Evolutionary conservation across 78 protist species (phyloP).

Genomic region (Salpingoeca rosetta): DNA sequence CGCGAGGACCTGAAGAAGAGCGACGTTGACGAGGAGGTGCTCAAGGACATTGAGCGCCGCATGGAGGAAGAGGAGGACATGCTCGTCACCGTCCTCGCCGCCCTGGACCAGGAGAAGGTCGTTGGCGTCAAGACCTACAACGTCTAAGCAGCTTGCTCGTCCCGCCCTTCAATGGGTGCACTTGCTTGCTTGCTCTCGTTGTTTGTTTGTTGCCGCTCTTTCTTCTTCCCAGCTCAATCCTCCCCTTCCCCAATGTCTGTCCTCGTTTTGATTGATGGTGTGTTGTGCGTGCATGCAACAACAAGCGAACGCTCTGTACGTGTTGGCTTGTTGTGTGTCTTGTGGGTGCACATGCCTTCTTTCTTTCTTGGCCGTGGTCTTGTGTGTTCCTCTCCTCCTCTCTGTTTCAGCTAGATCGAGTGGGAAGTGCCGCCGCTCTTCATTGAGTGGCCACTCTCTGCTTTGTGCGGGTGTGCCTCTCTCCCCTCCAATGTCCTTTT

Average conservation of each 20-base stretch:
- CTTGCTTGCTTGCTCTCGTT: background rate
- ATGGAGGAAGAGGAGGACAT: slow-evolving; percentile 51
- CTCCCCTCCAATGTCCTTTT: background rate
- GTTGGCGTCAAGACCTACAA: slow-evolving; percentile 22
- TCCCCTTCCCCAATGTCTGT: too few species aligned
- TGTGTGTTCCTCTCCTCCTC: background rate
- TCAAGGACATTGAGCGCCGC: slow-evolving; percentile 20
- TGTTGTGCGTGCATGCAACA: too few species aligned
- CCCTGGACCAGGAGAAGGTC: slow-evolving; percentile 61
- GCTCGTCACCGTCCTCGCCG: slow-evolving; percentile 37
- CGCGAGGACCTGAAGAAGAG: slow-evolving; percentile 59
- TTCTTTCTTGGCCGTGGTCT: background rate
- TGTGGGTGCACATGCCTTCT: background rate
- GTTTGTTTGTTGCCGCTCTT: background rate
- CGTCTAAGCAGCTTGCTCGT: too few species aligned
- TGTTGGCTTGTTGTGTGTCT: background rate
- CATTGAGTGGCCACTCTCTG: background rate
- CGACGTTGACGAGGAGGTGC: slow-evolving; percentile 29
- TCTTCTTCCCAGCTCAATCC: slow-evolving; percentile 1
- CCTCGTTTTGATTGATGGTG: too few species aligned
- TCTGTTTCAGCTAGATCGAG: background rate
- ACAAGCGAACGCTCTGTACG: too few species aligned
- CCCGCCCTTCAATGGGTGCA: background rate
- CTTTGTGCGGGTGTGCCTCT: background rate
- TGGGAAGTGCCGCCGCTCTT: background rate